Base-by-base conservation (phyloP, 2,329 filamentous ascomycete species). In the Calycina marina region DNA sequence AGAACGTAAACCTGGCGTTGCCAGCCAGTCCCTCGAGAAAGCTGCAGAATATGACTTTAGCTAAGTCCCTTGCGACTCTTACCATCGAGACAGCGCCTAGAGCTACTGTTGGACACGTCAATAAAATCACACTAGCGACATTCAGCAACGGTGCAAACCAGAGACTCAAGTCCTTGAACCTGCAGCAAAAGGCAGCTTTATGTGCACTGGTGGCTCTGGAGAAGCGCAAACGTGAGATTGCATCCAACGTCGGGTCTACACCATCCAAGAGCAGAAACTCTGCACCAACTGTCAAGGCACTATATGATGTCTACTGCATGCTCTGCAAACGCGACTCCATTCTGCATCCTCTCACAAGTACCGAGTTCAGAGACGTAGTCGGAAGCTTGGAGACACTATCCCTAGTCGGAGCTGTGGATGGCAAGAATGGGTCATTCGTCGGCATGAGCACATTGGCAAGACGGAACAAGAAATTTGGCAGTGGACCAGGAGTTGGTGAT, bases 151-250 rank as follows among this genome's bases (percentile, higher is more conserved):
- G 86, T 20, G 80, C 85, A 1, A 72, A 67, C 9, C 84, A 94
- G 46, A 73, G 90, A 36, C 71, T 98, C 10, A 78, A 81, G 54
- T 75, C 77, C 4, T 70, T 98, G 35, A 98, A 96, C 52, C 67
- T 98, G 2, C 92, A 98, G 52, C 90, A 98, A 56, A 96, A 93
- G 55, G 90, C 88, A 4, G 85, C 88, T 0, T 66, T 98, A 6
- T 98, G 90, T 58, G 74, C 88, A 0, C 65, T 98, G 10, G 68
- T 88, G 24, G 83, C 84, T 2, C 72, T 90, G n/a, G 86, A 94
- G 54, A 82, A 79, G 46, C 74, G 73, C 40, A 77, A 71, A 43
- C 65, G 72, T 30, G 60, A 60, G 33, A 58, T 62, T 35, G 69
- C 59, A 46, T 59, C 58, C 22, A 44, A 56, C 18, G 45, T 56